Percentiles rank a stretch among this genome's conserved stretches.
These are phyloP conservation scores for Mesembryanthemum crystallinum DNA, from an alignment of 148 eudicot species.

Conservation along the genomic window DNA sequence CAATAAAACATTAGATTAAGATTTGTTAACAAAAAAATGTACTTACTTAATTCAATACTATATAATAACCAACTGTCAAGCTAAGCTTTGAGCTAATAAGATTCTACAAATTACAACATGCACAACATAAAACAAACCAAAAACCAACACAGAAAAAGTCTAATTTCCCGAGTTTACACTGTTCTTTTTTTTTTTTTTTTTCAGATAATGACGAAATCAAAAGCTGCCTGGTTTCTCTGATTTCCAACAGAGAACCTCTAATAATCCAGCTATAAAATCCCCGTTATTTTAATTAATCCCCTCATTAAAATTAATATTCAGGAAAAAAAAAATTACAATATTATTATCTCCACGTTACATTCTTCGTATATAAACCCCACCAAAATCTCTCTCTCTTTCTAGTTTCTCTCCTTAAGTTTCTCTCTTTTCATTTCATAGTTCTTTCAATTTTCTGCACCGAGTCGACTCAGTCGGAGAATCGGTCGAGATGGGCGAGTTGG, in stretches of 20 bases:
- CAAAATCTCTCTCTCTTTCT: not conserved
- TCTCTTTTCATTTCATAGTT: not conserved
- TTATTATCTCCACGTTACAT: constrained; percentile 22
- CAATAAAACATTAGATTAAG: not conserved
- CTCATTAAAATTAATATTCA: no score
- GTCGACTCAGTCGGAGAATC: not conserved
- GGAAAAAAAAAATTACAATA: constrained; percentile 8
- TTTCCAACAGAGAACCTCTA: constrained; percentile 21
- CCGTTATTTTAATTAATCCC: not conserved
- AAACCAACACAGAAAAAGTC: not conserved
- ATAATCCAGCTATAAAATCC: constrained; percentile 24
- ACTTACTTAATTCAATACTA: not conserved
- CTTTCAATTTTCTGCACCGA: not conserved
- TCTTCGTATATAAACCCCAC: not conserved
- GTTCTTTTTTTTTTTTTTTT: not conserved
- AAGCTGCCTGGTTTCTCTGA: constrained; percentile 18
- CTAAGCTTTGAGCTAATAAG: constrained; percentile 16
- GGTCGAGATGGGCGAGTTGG: constrained; percentile 28
- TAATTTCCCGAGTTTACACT: constrained; percentile 4
- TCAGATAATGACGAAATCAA: constrained; percentile 18
- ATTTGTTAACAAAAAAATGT: not conserved
- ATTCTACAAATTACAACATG: constrained; percentile 8
- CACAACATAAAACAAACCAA: not conserved
- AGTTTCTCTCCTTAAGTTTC: not conserved
- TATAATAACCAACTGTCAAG: not conserved